Evolutionary conservation across 2,329 filamentous ascomycete genomes (phyloP), one percentile per base, ranked within the genome.

Genomic region (Tolypocladium guangdongense): DNA sequence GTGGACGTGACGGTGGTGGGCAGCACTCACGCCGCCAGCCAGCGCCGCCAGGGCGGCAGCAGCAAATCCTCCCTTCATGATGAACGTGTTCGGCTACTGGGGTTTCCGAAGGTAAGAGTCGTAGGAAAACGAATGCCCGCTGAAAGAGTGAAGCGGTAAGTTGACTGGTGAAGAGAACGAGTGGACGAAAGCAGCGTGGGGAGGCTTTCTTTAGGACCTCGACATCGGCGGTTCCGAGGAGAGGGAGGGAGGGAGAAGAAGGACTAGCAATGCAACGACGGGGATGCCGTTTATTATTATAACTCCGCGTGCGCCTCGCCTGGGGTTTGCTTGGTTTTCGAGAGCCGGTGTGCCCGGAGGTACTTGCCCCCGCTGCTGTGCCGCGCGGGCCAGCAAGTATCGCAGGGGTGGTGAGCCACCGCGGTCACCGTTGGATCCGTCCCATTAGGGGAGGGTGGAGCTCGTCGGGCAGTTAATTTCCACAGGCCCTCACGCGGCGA

Each of bases 61-160:
- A 62, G 88, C 71, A 65, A 87, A 68, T 66, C 78, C 77, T 66
- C 78, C 83, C 86, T 88, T 93, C 88, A 93, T 93, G 43, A 66
- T 86, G 74, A 66, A 52, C 30, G 11, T 8, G 20, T 24, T 12
- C 5, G 39, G 24, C 20, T 46, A 27, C 22, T 18, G 14, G 41
- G 14, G 14, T 27, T 45, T 27, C 27, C 41, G 43, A 52, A 53
- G 36, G 36, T 10, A n/a, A 51, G 20, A 55, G 14, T 36, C n/a
- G 38, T 32, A 52, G 48, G 53, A 58, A 66, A 86, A 87, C 73
- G 84, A 88, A 76, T 83, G 85, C 81, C 87, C 87, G 87, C 87
- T 90, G 75, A 91, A 90, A 71, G 88, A 89, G 83, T 89, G 86
- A 88, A 88, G 85, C 85, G 84, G 84, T 85, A 62, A 66, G 71